Percentiles rank a stretch among this genome's conserved stretches.
phyloP scores from a whole-genome alignment of 441 rosid species.

The Breynia disticha region DNA sequence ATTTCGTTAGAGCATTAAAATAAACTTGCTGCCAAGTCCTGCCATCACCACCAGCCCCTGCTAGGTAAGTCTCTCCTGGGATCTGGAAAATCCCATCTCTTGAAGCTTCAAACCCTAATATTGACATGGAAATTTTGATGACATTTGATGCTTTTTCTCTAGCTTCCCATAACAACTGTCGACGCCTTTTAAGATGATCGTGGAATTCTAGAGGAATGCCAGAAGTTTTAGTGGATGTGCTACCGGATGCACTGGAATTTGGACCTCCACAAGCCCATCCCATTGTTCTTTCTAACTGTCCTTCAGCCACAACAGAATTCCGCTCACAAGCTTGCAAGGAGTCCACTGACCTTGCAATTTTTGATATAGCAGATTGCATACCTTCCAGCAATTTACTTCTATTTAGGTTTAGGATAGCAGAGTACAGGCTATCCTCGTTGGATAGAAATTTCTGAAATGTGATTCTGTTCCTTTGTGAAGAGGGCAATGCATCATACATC shows the following conservation, averaged over 20 bases:
- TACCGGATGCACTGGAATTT: conserved; percentile 48
- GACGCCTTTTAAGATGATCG: conserved; percentile 73
- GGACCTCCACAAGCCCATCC: conserved; percentile 98
- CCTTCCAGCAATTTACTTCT: conserved; percentile 69
- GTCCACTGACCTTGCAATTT: conserved; percentile 64
- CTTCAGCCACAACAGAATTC: conserved; percentile 71
- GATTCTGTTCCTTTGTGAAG: conserved; percentile 54
- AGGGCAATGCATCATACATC: conserved; percentile 66
- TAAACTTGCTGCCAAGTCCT: conserved; percentile 81
- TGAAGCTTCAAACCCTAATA: conserved; percentile 89
- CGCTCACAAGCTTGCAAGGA: conserved; percentile 72
- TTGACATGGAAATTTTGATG: conserved; percentile 67
- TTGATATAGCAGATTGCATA: conserved; percentile 52
- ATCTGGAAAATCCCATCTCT: conserved; percentile 73
- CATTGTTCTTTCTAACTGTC: conserved; percentile 97
- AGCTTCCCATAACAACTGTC: conserved; percentile 64
- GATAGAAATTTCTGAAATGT: conserved; percentile 51
- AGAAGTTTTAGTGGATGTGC: conserved; percentile 49
- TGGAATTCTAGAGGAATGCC: conserved; percentile 90
- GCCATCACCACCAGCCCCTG: conserved; percentile 41
- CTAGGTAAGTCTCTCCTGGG: conserved; percentile 46
- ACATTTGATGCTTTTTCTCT: conserved; percentile 78
- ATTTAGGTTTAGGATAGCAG: conserved; percentile 53
- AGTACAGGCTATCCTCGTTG: conserved; percentile 45
- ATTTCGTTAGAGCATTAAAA: conserved; percentile 53